Conservation (phyloP, 1,284 basidiomycete genomes). For the Cryptococcus amylolentus region DNA sequence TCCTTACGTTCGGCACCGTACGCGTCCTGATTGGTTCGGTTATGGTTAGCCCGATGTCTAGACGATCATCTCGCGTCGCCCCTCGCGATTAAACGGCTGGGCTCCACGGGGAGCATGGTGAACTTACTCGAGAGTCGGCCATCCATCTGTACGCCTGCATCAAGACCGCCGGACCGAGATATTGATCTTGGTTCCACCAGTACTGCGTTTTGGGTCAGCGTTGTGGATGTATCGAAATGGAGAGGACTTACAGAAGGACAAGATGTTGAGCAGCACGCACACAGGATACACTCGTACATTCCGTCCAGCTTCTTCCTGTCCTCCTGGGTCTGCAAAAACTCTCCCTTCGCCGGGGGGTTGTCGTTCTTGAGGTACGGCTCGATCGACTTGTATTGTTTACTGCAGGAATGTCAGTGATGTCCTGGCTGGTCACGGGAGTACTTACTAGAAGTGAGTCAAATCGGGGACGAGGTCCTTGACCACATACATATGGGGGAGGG, state of each 20-base stretch:
- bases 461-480: slow-evolving; percentile 95
- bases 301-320: slow-evolving; percentile 96
- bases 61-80: too few relatives aligned
- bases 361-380: slow-evolving; percentile 92
- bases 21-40: slow-evolving; percentile 59
- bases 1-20: slow-evolving; percentile 80
- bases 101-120: slow-evolving; percentile 2
- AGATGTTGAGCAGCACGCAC: slow-evolving; percentile 90
- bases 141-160: slow-evolving; percentile 98
- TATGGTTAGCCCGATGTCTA: slow-evolving; percentile 1
- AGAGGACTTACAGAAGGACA: slow-evolving; percentile 61
- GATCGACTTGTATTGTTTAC: slow-evolving; percentile 99
- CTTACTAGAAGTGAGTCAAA: slow-evolving; percentile 52
- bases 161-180: slow-evolving; percentile 92
- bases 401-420: slow-evolving; percentile 70
- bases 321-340: slow-evolving; percentile 80
- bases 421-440: background rate
- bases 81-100: background rate
- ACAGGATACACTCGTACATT: slow-evolving; percentile 78
- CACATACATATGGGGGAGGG: slow-evolving; percentile 98
- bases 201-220: slow-evolving; percentile 52
- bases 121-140: slow-evolving; percentile 82
- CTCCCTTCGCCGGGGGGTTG: slow-evolving; percentile 69
- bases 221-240: background rate
- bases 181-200: slow-evolving; percentile 99